A percentile compares a stretch with the other conserved stretches of the same genome.
phyloP scores from a whole-genome alignment of 371 early-diverging fungal species.

The Rhizomucor miehei region DNA sequence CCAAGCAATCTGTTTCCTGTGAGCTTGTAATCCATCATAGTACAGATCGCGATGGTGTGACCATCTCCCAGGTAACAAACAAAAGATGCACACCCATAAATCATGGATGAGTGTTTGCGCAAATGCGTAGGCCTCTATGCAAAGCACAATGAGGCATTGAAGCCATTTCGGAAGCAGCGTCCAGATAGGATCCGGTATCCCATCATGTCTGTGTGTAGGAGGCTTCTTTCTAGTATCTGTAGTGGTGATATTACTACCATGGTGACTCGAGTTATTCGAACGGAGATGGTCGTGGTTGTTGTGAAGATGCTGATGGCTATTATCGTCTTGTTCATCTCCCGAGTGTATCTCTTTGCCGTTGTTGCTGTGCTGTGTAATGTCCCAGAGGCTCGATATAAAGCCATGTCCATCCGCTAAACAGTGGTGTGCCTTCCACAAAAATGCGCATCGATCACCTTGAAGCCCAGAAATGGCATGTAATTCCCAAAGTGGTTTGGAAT shows the following conservation, averaged over 20 bases:
- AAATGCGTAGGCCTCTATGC: not conserved
- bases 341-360: not conserved
- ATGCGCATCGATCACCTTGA: conserved; percentile 20
- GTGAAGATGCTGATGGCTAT: not conserved
- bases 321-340: not conserved
- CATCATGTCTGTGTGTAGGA: no score
- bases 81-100: conserved; percentile 6
- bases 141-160: not conserved
- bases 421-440: conserved; percentile 41
- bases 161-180: conserved; percentile 1
- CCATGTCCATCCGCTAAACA: conserved; percentile 31
- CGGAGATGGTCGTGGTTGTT: no score
- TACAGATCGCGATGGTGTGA: conserved; percentile 19
- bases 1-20: conserved; percentile 34
- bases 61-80: conserved; percentile 3
- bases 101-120: conserved; percentile 14
- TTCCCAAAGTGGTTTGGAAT: conserved; percentile 32
- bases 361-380: not conserved
- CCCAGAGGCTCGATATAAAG: conserved; percentile 17
- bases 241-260: no score
- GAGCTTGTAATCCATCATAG: conserved; percentile 26
- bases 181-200: conserved; percentile 5
- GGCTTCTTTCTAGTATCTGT: no score
- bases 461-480: conserved; percentile 33
- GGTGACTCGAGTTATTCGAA: no score